Conservation (phyloP, 106 monocot genomes). For the Allium sativum region DNA sequence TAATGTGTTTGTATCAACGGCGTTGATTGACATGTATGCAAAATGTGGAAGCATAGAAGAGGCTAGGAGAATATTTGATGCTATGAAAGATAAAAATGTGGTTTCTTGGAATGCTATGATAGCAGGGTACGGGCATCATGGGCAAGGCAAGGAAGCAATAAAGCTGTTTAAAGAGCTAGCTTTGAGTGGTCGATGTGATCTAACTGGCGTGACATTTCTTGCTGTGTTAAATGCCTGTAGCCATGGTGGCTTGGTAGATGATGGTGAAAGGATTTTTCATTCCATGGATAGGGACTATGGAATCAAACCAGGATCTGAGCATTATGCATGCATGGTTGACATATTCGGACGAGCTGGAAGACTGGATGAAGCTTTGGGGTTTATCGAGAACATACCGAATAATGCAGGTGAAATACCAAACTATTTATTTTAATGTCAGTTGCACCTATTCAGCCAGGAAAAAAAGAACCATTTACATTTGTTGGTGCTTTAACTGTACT, state of each 20-base stretch:
- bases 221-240: conserved; percentile 72
- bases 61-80: conserved; percentile 43
- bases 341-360: conserved; percentile 66
- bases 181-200: conserved; percentile 16
- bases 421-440: too few species aligned
- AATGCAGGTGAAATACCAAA: conserved; percentile 9
- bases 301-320: conserved; percentile 35
- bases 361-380: conserved; percentile 42
- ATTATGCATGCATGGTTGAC: conserved; percentile 79
- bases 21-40: conserved; percentile 89
- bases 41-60: conserved; percentile 60
- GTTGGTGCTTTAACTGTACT: too few species aligned
- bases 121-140: conserved; percentile 67
- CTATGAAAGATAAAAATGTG: conserved; percentile 63
- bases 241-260: conserved; percentile 66
- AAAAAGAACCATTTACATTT: too few species aligned
- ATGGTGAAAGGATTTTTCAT: conserved; percentile 32
- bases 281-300: conserved; percentile 37
- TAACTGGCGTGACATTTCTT: conserved; percentile 47
- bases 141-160: conserved; percentile 49
- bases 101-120: conserved; percentile 84
- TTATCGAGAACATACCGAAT: conserved; percentile 33
- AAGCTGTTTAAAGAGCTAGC: conserved; percentile 43
- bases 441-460: too few species aligned
- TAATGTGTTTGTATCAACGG: conserved; percentile 70